Base-by-base conservation (phyloP, 202 grass and related monocot genomes). In the Schoenoplectus tabernaemontani region DNA sequence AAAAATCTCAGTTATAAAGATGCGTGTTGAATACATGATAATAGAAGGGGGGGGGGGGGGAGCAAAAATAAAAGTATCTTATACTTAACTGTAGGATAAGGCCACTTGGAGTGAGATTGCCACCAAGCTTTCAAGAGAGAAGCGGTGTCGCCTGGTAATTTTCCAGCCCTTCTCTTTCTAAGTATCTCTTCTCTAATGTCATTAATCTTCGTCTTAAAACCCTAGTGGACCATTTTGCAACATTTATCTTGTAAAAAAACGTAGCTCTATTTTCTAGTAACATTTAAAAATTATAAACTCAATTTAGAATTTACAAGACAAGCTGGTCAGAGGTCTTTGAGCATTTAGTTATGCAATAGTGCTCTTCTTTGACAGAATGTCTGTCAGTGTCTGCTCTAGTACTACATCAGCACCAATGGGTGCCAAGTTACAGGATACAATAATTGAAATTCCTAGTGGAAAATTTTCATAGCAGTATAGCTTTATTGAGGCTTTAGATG, bases 111-210 rank as follows among this genome's bases (percentile, higher is more conserved):
- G 78, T 99, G 96, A 39, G 90, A 86, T 82, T 99, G 96, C 96
- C 96, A 99, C 96, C 96, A 99, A 16, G 88, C 85, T 78, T 99
- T 99, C 81, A 99, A 86, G 20, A 83, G 88, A 36, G 92, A 89
- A 22, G 96, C 88, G 15, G 90, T 99, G 76, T 99, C 92, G 1
- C 92, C 96, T 20, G 96, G 96, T 53, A 99, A 88, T 69, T 99
- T 99, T 33, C 96, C 96, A 67, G 96, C 96, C 79, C 96, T 95
- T 65, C 96, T 80, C 79, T 99, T 99, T 50, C 92, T 89, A n/a
- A 99, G 83, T 82, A 99, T 99, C 83, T 99, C 96, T 80, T 96
- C 92, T 72, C 96, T 91, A 57, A 99, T 99, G 51, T 99, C 96
- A 53, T 89, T 83, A 59, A 99, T 93, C 77, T 99, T 99, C 34